These are phyloP conservation scores for Arthroderma sp. DNA, from an alignment of 2,329 filamentous ascomycete genomes.

Conservation along the genomic window DNA sequence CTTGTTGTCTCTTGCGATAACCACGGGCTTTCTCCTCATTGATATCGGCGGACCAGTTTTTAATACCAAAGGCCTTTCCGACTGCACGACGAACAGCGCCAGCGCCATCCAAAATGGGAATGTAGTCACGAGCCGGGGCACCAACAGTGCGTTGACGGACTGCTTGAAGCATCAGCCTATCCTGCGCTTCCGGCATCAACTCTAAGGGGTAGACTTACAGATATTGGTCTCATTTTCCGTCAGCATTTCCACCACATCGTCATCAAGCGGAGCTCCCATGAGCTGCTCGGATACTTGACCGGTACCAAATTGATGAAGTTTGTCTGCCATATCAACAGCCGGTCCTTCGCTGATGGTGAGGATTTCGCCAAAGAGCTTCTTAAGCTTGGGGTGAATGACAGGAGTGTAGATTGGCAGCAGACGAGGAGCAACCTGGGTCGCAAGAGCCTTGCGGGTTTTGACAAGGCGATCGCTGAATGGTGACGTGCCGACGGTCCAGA, in stretches of 20 bases:
- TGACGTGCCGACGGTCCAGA: constrained; percentile 6
- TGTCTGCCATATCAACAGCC: constrained; percentile 10
- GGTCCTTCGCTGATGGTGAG: constrained; percentile 10
- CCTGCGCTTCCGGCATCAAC: not conserved
- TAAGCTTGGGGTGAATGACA: constrained; percentile 12
- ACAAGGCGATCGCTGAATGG: constrained; percentile 10
- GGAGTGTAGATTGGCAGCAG: constrained; percentile 10
- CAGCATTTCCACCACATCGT: constrained; percentile 11
- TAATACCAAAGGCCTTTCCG: constrained; percentile 9
- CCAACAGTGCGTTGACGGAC: constrained; percentile 11
- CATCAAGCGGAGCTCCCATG: constrained; percentile 9
- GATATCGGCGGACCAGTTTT: constrained; percentile 8
- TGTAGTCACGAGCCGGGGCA: constrained; percentile 10
- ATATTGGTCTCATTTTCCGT: constrained; percentile 12
- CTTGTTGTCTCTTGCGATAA: constrained; percentile 9
- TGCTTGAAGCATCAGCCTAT: not conserved
- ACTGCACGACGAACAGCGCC: constrained; percentile 7
- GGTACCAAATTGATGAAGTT: constrained; percentile 10
- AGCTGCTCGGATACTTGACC: constrained; percentile 11
- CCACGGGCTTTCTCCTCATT: constrained; percentile 10
- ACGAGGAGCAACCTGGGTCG: constrained; percentile 10
- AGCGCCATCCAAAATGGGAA: constrained; percentile 7
- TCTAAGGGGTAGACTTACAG: constrained; percentile 5
- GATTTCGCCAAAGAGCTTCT: constrained; percentile 10
- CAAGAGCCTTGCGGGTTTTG: constrained; percentile 11